Base-by-base conservation (phyloP, 108 stramenopile species). In the Fistulifera solaris region DNA sequence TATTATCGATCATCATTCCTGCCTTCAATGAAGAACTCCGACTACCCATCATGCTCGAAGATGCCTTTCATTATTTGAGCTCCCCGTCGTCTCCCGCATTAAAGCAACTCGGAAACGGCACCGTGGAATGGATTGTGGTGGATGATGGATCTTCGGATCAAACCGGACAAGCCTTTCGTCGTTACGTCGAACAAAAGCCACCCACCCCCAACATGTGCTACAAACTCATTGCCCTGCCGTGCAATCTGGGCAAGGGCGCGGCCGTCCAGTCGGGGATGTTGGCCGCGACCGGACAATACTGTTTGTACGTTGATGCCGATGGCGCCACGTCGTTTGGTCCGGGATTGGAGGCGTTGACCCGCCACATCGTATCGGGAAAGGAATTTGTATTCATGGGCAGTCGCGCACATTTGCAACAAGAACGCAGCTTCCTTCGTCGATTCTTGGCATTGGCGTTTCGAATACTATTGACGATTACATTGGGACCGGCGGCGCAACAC, bases 11-110 rank as follows among this genome's bases (percentile, higher is more conserved):
- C 16, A 82, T 97, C 28, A 81, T 97, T 31, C 96, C 96, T 16
- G 96, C 96, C 8, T 94, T 94, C 78, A 95, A 97, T 62, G 96
- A 97, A 72, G 77, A 90, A 57, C 76, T 76, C 12, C 72, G 96
- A 26, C 74, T 97, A 26, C 81, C 93, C 0, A 66, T 62, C 24
- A 95, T 95, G 94, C 71, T 97, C 19, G 55, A 90, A 45, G 70
- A 54, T 1, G 80, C 92, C 4, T 50, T 85, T 31, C 66, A 69
- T 13, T 93, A 80, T 47, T 65, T 97, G 52, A 27, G 16, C 25
- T 56, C 56, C 46, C 25, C 54, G 5, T 18, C 27, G 19, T 48
- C 27, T 26, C 22, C 22, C 2, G 46, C 58, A 27, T 17, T 59
- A 16, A 5, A 59, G 28, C n/a, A 19, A 16, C 58, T 59, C 18